These are phyloP conservation scores for Vinca minor DNA, from an alignment of 257 asterid species.

Conservation along the genomic window DNA sequence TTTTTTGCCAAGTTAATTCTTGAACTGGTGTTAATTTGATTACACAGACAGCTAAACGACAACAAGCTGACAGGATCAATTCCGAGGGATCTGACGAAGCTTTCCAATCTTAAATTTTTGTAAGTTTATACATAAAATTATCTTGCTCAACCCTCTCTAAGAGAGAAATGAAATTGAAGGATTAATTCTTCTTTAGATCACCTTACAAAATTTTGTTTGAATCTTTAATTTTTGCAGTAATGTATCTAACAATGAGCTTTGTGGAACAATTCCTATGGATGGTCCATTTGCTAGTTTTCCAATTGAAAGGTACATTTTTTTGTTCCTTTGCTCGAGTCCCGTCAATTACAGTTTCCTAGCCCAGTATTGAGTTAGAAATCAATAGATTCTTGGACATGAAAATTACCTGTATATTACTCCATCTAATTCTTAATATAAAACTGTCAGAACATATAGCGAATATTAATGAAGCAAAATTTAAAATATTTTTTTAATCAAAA, in stretches of 20 bases:
- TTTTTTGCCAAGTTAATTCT: too few relatives aligned
- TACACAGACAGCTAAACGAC: constrained; percentile 53
- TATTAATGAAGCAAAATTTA: too few relatives aligned
- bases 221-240: constrained; percentile 50
- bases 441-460: too few relatives aligned
- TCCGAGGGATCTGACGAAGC: constrained; percentile 76
- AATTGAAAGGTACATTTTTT: constrained; percentile 65
- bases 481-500: too few relatives aligned
- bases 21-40: constrained; percentile 6
- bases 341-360: too few relatives aligned
- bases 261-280: constrained; percentile 89
- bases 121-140: constrained; percentile 32
- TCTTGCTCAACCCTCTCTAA: neutral
- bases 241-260: constrained; percentile 63
- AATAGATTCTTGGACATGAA: too few relatives aligned
- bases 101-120: constrained; percentile 64
- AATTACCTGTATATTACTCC: too few relatives aligned
- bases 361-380: too few relatives aligned
- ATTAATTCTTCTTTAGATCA: neutral
- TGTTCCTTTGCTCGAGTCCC: too few relatives aligned
- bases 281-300: constrained; percentile 70
- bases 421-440: too few relatives aligned
- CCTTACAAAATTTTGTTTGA: constrained; percentile 2
- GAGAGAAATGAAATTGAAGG: neutral
- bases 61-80: constrained; percentile 77